Base-by-base conservation (phyloP, 2,329 filamentous ascomycete species). In the Metarhizium sp. region DNA sequence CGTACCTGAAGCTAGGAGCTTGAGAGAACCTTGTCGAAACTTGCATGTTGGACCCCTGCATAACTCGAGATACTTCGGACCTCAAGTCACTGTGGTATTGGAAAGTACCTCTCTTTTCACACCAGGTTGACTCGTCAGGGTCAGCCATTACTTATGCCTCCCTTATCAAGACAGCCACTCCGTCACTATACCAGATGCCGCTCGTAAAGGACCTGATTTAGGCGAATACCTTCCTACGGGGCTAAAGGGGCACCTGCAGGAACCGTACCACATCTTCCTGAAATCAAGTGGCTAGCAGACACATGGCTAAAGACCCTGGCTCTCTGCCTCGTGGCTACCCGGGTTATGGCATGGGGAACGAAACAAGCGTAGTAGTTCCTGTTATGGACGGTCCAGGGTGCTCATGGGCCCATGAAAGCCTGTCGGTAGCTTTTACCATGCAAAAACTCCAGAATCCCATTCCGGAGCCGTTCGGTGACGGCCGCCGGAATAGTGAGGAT, bases 381-480 rank as follows among this genome's bases (percentile, higher is more conserved):
- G 30, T 20, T 16, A 20, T 45, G n/a, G 6, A 20, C 42, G 18
- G 18, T 3, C n/a, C 11, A 18, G 42, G 18, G 7, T 25, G 18
- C 2, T 4, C 16, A 10, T 11, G n/a, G 42, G 42, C 42, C 18
- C 5, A 20, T 16, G 42, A 20, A 16, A 25, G n/a, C n/a, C 6
- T 6, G 18, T 20, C 42, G 7, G 8, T 20, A 11, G 20, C 16
- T 2, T 54, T 16, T 48, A 29, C 34, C 29, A n/a, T 20, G 14
- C 20, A 32, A 42, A 36, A 48, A 14, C 10, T 7, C 42, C 34
- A 30, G 14, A n/a, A 47, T 45, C 45, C 38, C 50, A 38, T 55
- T 55, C 53, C 56, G 56, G 53, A 18, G 32, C 56, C 56, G 56
- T 51, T 32, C 50, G 56, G 53, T 55, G 45, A 57, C 53, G 53